A percentile compares a stretch with the other conserved stretches of the same genome.
These are phyloP conservation scores for Fraxinus dipetala DNA, from an alignment of 305 asterid species.

Conservation along the genomic window DNA sequence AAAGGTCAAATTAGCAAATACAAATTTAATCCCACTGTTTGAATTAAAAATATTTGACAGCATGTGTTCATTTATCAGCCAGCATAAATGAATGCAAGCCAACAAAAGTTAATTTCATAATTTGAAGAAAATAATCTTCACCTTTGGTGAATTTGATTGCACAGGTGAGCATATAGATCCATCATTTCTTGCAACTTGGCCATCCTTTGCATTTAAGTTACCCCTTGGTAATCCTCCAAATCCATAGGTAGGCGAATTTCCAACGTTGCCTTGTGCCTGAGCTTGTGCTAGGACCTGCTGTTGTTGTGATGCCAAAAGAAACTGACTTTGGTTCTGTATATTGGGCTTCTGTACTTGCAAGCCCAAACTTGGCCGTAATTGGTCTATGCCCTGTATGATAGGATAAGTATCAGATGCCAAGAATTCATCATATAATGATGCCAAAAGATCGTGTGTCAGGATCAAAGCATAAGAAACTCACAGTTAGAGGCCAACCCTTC, in stretches of 20 bases:
- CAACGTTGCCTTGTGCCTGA: constrained; percentile 86
- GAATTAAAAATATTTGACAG: constrained; percentile 10
- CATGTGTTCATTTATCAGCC: background rate
- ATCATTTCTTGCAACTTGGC: constrained; percentile 87
- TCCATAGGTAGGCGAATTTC: constrained; percentile 69
- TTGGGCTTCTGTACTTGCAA: constrained; percentile 89
- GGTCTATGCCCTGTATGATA: constrained; percentile 75
- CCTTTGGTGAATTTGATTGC: constrained; percentile 87
- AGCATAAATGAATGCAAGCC: constrained; percentile 20
- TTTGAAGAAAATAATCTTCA: constrained; percentile 24
- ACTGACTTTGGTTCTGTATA: constrained; percentile 75
- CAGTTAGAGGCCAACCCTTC: constrained; percentile 99
- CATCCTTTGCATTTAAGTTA: constrained; percentile 71
- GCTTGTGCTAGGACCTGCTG: constrained; percentile 93
- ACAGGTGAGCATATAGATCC: constrained; percentile 90
- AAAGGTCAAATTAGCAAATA: constrained; percentile 16
- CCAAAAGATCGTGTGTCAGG: background rate
- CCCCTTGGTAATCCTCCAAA: constrained; percentile 83
- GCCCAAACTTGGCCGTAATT: constrained; percentile 78
- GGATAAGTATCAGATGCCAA: constrained; percentile 23
- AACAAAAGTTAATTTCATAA: constrained; percentile 11
- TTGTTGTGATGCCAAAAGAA: constrained; percentile 79
- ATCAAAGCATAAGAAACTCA: constrained; percentile 45
- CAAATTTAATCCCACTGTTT: background rate
- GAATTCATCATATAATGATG: constrained; percentile 15